Percentiles rank a stretch among this genome's conserved stretches.
phyloP scores from a whole-genome alignment of 768 basidiomycete genomes.

The Lactarius indigo region DNA sequence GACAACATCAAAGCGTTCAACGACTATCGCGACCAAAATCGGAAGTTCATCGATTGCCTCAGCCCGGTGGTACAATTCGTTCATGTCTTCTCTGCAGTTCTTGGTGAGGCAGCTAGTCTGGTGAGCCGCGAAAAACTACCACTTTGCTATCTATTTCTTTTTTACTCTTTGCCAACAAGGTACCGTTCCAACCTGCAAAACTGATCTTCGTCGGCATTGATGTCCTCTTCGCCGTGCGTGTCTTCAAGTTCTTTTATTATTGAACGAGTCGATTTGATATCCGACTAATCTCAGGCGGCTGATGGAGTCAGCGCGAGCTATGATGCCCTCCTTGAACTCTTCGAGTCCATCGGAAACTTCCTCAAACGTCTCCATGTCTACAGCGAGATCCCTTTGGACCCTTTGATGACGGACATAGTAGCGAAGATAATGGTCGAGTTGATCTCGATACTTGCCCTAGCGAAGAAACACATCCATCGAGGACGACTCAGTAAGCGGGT shows the following conservation, averaged over 20 bases:
- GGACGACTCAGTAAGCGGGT: constrained; percentile 7
- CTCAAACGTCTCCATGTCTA: too few relatives aligned
- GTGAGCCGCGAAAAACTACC: not conserved
- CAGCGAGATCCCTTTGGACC: too few relatives aligned
- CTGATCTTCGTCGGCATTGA: not conserved
- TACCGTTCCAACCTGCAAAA: not conserved
- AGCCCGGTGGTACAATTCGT: not conserved
- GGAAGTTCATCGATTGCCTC: constrained; percentile 1
- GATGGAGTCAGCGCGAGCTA: too few relatives aligned
- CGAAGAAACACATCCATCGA: too few relatives aligned
- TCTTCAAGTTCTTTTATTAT: too few relatives aligned
- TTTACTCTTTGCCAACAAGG: not conserved
- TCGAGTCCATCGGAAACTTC: too few relatives aligned
- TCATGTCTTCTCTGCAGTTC: not conserved
- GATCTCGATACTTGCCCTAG: too few relatives aligned
- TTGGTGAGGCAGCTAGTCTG: not conserved
- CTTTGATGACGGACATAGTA: too few relatives aligned
- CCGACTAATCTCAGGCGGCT: too few relatives aligned
- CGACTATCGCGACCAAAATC: constrained; percentile 1
- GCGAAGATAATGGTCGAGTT: too few relatives aligned
- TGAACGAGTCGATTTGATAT: too few relatives aligned
- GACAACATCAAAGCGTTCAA: not conserved
- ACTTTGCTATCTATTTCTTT: not conserved
- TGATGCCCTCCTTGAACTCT: too few relatives aligned
- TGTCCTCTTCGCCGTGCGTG: constrained; percentile 2